Evolutionary conservation across 371 early-diverging fungal species (phyloP).

Genomic region (Apophysomyces ossiformis): DNA sequence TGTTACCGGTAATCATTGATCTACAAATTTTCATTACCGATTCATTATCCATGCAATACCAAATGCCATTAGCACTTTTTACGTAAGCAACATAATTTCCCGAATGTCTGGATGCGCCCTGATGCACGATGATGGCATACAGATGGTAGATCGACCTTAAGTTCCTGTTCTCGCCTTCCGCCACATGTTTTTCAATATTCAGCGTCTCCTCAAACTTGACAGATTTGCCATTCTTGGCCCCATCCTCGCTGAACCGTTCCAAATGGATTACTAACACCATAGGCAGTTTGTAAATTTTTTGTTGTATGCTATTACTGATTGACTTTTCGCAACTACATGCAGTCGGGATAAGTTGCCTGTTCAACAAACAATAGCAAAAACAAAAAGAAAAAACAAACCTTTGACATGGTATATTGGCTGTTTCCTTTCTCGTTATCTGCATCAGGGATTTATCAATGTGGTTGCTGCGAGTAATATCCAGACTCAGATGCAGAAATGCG

Average conservation of each 20-base stretch:
- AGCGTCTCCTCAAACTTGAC: slow-evolving; percentile 52
- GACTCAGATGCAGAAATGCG: slow-evolving; percentile 71
- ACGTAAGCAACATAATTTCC: slow-evolving; percentile 88
- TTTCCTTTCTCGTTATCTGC: slow-evolving; percentile 23
- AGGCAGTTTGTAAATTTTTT: slow-evolving; percentile 75
- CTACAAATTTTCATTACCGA: slow-evolving; percentile 47
- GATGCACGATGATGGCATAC: slow-evolving; percentile 80
- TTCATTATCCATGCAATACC: slow-evolving; percentile 86
- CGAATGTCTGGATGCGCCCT: slow-evolving; percentile 72
- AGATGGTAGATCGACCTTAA: slow-evolving; percentile 56
- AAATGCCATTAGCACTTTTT: slow-evolving; percentile 77
- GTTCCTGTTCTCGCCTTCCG: slow-evolving; percentile 43
- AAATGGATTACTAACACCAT: slow-evolving; percentile 74
- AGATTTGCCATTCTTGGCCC: slow-evolving; percentile 51
- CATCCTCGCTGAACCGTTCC: slow-evolving; percentile 79
- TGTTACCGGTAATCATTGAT: background rate
- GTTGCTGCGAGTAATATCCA: slow-evolving; percentile 71
- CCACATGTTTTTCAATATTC: slow-evolving; percentile 40
- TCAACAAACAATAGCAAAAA: background rate
- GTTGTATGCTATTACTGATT: slow-evolving; percentile 64
- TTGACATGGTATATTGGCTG: slow-evolving; percentile 25
- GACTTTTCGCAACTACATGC: slow-evolving; percentile 52
- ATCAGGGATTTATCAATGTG: slow-evolving; percentile 56
- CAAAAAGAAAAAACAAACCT: slow-evolving; percentile 22
- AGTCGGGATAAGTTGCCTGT: background rate